These are phyloP conservation scores for Wallacemonas sp. DNA, from an alignment of 208 protist species.

Conservation along the genomic window DNA sequence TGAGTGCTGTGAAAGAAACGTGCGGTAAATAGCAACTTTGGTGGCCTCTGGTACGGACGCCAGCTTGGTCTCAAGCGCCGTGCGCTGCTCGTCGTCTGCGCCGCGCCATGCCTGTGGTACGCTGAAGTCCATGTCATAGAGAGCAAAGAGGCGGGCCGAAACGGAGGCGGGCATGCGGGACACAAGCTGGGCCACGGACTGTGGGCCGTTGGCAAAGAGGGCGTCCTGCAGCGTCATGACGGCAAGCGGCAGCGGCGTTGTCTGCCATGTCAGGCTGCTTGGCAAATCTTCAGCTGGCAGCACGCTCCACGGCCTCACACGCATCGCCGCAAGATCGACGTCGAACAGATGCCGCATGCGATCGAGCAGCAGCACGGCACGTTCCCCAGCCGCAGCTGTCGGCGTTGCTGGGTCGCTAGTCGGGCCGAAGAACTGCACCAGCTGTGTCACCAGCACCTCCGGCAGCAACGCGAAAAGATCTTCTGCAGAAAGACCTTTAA, in stretches of 20 bases:
- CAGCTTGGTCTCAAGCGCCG: background rate
- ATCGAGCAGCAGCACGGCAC: conserved; percentile 70
- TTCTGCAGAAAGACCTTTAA: conserved; percentile 8
- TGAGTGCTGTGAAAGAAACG: conserved; percentile 68
- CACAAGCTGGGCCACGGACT: conserved; percentile 36
- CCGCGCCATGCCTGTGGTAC: background rate
- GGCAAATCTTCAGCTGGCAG: conserved; percentile 57
- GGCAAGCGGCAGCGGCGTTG: conserved; percentile 68
- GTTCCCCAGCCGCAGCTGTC: background rate
- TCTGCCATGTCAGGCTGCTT: conserved; percentile 75
- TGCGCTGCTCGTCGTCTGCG: background rate
- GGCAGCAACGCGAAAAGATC: background rate
- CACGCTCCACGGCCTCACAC: conserved; percentile 66
- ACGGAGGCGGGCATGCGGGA: conserved; percentile 21
- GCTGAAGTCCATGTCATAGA: conserved; percentile 14
- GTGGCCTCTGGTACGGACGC: background rate
- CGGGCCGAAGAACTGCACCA: background rate
- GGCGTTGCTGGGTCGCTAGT: no score
- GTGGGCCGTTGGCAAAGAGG: conserved; percentile 31
- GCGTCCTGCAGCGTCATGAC: conserved; percentile 32
- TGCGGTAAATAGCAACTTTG: conserved; percentile 21
- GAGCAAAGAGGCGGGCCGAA: conserved; percentile 37
- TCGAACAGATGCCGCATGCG: conserved; percentile 84
- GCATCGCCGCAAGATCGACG: conserved; percentile 48
- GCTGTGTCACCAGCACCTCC: background rate